Evolutionary conservation across 306 rosid species (phyloP).

Genomic region (Quillaja saponaria): DNA sequence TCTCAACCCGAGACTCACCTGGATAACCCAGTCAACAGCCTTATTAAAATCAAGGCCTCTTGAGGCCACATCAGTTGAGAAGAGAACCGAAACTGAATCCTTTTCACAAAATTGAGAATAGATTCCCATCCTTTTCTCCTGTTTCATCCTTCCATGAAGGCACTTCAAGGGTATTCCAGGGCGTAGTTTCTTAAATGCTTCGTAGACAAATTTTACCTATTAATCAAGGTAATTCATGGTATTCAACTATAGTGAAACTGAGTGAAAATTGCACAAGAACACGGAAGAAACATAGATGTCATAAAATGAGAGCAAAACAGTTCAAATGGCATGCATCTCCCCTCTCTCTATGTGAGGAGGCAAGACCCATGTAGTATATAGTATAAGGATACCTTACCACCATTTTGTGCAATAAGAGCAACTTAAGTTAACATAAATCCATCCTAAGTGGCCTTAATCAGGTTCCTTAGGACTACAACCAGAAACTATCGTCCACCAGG

Average conservation of each 20-base stretch:
- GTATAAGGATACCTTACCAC: too few species aligned
- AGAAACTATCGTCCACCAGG: too few species aligned
- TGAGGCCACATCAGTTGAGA: conserved; percentile 86
- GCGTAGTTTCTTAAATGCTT: conserved; percentile 85
- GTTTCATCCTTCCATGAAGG: conserved; percentile 92
- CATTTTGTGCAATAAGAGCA: neutral
- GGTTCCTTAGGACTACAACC: neutral
- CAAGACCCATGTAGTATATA: too few species aligned
- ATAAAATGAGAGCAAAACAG: conserved; percentile 9
- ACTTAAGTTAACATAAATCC: neutral
- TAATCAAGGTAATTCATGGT: conserved; percentile 13
- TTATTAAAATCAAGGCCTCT: conserved; percentile 96
- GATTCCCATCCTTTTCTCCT: conserved; percentile 75
- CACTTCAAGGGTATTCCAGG: conserved; percentile 90
- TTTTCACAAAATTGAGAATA: conserved; percentile 72
- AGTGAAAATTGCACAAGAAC: conserved; percentile 8
- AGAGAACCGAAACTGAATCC: conserved; percentile 78
- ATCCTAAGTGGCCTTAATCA: conserved; percentile 18
- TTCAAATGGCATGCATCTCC: neutral
- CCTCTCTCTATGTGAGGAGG: neutral
- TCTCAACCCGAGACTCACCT: conserved; percentile 50
- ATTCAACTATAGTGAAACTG: conserved; percentile 19
- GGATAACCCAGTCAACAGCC: conserved; percentile 98
- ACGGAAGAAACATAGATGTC: conserved; percentile 15
- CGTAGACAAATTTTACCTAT: conserved; percentile 79